Base-by-base conservation (phyloP, 192 early-diverging fungal species). In the Chytriomyces confervae region DNA sequence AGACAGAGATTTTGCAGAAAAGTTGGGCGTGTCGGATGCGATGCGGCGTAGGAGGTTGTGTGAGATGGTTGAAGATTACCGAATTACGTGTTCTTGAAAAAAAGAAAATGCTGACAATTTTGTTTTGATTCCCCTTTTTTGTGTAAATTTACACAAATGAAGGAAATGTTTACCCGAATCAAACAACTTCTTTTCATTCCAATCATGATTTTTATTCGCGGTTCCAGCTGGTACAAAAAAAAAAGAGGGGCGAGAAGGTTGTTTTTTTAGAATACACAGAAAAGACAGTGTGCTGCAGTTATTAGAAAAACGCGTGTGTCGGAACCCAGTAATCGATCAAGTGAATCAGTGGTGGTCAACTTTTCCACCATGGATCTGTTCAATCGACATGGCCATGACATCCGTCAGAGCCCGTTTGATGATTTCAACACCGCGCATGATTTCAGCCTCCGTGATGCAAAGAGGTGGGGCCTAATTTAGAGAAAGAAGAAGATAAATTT, bases 401-500 rank as follows among this genome's bases (percentile, higher is more conserved):
- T 97, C 97, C 43, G 80, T 77, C 60, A 99, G 83, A n/a, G 91
- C 91, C 29, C 85, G 76, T 62, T 87, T 90, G 78, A 99, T 96
- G 61, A 96, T 95, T 16, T 88, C 83, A 23, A 93, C 89, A 75
- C 94, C 94, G 29, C 91, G 80, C 82, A 90, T 84, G 23, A 99
- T 88, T 81, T 99, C 92, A 75, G 91, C 91, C 66, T 96, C 94
- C n/a, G 92, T 95, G 77, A 99, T 99, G 84, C 90, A 93, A 67
- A 99, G 91, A 72, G 95, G 95, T 61, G 97, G 97, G 2, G 97
- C 96, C 16, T 53, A 18, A 53, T n/a, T n/a, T n/a, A n/a, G n/a
- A n/a, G n/a, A n/a, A n/a, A n/a, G n/a, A 18, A 53, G 9, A 53
- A 53, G 51, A 53, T 10, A 72, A 44, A 6, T 10, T 16, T 57